Evolutionary conservation across 805 yeast genomes (phyloP).

Genomic region (Pichia californica): DNA sequence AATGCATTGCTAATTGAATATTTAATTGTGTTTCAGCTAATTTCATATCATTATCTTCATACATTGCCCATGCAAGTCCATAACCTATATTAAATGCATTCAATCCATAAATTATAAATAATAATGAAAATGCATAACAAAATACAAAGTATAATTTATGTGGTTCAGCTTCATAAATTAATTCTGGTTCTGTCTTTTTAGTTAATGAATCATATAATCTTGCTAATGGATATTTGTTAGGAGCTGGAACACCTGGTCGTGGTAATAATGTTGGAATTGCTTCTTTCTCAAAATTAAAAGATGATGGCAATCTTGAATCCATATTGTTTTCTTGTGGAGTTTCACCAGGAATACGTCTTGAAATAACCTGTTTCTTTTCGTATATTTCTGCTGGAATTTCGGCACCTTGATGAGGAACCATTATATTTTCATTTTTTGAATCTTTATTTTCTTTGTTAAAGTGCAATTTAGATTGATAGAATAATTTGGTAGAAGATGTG

Average conservation of each 20-base stretch:
- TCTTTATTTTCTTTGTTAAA: background rate
- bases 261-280: conserved; percentile 63
- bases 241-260: conserved; percentile 71
- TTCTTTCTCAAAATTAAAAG: conserved; percentile 58
- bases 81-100: conserved; percentile 32
- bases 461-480: background rate
- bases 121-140: conserved; percentile 61
- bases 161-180: conserved; percentile 78
- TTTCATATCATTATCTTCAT: conserved; percentile 26
- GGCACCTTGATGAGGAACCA: conserved; percentile 4
- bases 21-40: conserved; percentile 20
- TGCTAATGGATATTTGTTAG: conserved; percentile 51
- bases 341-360: conserved; percentile 52
- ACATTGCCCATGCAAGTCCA: conserved; percentile 23
- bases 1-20: conserved; percentile 22
- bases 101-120: conserved; percentile 63
- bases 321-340: conserved; percentile 38
- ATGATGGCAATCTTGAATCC: conserved; percentile 53
- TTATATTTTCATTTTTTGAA: background rate
- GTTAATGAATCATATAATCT: conserved; percentile 53
- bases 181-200: conserved; percentile 55
- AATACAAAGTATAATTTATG: conserved; percentile 69
- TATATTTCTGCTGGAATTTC: conserved; percentile 18
- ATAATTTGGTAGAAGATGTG: background rate
- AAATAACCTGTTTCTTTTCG: conserved; percentile 28